Conservation (phyloP, 768 basidiomycete species). For the Hemileccinum rubropunctum region DNA sequence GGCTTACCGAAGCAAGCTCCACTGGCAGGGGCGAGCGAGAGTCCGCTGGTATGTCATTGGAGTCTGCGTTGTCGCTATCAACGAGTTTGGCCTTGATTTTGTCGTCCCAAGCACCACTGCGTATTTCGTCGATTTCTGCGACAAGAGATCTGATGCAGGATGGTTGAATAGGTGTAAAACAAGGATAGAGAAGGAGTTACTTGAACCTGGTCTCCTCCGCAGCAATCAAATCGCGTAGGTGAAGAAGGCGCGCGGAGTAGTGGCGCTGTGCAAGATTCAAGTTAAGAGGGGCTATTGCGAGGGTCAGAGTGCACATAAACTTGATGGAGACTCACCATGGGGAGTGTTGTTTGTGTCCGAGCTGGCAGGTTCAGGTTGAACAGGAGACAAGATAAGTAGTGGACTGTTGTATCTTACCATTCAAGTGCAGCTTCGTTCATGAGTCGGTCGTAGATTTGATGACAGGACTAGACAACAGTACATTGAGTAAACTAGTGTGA, state of each 20-base stretch:
- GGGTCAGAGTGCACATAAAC: constrained; percentile 6
- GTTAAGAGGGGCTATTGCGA: constrained; percentile 54
- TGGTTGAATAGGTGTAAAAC: background rate
- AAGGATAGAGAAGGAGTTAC: constrained; percentile 37
- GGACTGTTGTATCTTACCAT: constrained; percentile 41
- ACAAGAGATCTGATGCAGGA: constrained; percentile 49
- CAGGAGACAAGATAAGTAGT: constrained; percentile 1
- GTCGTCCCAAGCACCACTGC: constrained; percentile 62
- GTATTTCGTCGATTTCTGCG: constrained; percentile 75
- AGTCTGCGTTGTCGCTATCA: constrained; percentile 5
- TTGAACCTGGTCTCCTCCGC: constrained; percentile 79
- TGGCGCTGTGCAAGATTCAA: constrained; percentile 71
- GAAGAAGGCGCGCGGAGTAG: constrained; percentile 65
- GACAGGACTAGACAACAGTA: constrained; percentile 54
- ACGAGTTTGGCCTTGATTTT: constrained; percentile 40
- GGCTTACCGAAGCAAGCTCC: constrained; percentile 11
- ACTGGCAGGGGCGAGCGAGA: background rate
- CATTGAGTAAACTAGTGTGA: constrained; percentile 18
- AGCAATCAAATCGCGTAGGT: constrained; percentile 68
- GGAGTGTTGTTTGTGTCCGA: constrained; percentile 50
- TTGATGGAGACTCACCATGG: constrained; percentile 41
- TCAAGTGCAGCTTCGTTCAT: constrained; percentile 69
- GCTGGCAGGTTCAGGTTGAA: constrained; percentile 24
- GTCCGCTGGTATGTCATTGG: background rate
- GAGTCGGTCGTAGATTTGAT: constrained; percentile 60